Conservation (phyloP, 2,329 filamentous ascomycete species). For the Penicillium vulpinum region DNA sequence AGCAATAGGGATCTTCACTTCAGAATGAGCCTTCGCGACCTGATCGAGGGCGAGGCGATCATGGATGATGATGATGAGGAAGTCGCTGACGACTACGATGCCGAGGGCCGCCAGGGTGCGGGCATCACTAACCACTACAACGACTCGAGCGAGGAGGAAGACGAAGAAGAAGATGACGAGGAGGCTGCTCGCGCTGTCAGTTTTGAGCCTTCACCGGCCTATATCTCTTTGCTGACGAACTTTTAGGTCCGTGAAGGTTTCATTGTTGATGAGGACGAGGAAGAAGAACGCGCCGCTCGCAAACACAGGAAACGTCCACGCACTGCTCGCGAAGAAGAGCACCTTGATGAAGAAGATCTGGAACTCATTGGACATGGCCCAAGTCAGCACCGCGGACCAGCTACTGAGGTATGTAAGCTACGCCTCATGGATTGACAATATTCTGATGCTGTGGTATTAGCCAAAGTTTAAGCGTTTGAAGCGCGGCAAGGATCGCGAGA, state of each 20-base stretch:
- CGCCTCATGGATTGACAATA: not conserved
- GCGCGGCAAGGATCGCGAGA: conserved; percentile 70
- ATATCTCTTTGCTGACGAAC: conserved; percentile 17
- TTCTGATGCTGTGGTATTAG: conserved; percentile 47
- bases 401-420: conserved; percentile 65
- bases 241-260: conserved; percentile 84
- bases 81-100: conserved; percentile 70
- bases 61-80: conserved; percentile 85
- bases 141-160: conserved; percentile 89
- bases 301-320: conserved; percentile 76
- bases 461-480: conserved; percentile 96
- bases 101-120: conserved; percentile 52
- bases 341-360: conserved; percentile 90
- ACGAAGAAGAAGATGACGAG: conserved; percentile 88
- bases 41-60: conserved; percentile 83
- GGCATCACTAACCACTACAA: conserved; percentile 56
- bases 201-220: not conserved
- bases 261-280: conserved; percentile 89
- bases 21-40: conserved; percentile 62
- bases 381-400: conserved; percentile 65
- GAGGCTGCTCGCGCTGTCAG: conserved; percentile 75
- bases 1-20: conserved; percentile 20
- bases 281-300: conserved; percentile 63
- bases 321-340: conserved; percentile 70
- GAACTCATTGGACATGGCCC: conserved; percentile 86